These are phyloP conservation scores for Zygosaccharomyces pseudorouxii DNA, from an alignment of 805 yeast genomes.

Conservation along the genomic window DNA sequence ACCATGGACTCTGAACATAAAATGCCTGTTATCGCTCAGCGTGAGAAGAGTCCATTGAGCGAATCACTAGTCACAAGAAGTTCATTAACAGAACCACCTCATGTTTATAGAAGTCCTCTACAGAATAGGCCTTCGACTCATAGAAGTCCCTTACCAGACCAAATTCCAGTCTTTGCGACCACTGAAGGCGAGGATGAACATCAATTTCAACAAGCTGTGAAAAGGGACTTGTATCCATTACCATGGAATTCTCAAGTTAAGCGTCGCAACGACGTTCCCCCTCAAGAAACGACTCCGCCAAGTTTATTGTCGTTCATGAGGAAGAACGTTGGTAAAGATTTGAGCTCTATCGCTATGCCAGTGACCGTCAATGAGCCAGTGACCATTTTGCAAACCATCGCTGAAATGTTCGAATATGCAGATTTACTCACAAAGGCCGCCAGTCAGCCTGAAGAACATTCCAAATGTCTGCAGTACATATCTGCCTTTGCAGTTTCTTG, in stretches of 20 bases:
- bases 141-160: background rate
- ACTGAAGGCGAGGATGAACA: constrained; percentile 9
- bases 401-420: constrained; percentile 78
- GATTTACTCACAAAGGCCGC: constrained; percentile 60
- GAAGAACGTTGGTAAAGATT: constrained; percentile 89
- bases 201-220: constrained; percentile 3
- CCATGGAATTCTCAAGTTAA: constrained; percentile 42
- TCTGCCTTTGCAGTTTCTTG: constrained; percentile 77
- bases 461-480: constrained; percentile 59
- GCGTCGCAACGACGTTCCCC: constrained; percentile 56
- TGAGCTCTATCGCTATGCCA: constrained; percentile 85
- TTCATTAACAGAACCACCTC: constrained; percentile 3
- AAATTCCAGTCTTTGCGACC: background rate
- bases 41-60: background rate
- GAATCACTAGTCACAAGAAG: background rate
- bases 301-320: constrained; percentile 73
- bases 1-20: background rate
- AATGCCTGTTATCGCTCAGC: background rate
- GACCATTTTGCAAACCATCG: constrained; percentile 69
- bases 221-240: constrained; percentile 59
- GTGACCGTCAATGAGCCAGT: constrained; percentile 91
- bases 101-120: background rate
- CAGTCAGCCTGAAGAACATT: constrained; percentile 40
- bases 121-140: background rate
- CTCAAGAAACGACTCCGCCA: constrained; percentile 70